A percentile compares a stretch with the other conserved stretches of the same genome.
These are phyloP conservation scores for Clitopilus hobsonii DNA, from an alignment of 768 basidiomycete genomes.

Conservation along the genomic window DNA sequence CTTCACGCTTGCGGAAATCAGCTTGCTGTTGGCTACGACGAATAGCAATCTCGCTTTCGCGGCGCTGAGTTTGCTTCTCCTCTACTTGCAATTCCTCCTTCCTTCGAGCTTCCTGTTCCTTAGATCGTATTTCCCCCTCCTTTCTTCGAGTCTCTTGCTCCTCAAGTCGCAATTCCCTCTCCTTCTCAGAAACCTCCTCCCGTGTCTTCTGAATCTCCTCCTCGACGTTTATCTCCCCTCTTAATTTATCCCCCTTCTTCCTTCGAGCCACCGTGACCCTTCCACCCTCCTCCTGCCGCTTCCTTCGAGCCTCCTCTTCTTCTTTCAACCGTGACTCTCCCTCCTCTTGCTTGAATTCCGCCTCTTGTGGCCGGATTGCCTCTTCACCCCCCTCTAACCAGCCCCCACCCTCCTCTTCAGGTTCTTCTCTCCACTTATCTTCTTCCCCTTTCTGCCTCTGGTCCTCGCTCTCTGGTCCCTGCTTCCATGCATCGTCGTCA, in stretches of 20 bases:
- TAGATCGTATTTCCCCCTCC: slow-evolving; percentile 19
- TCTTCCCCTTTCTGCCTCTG: slow-evolving; percentile 6
- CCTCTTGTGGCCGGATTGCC: no score
- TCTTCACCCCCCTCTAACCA: slow-evolving; percentile 8
- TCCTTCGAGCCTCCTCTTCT: no score
- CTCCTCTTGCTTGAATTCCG: no score
- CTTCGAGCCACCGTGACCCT: background rate
- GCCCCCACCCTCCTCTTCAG: slow-evolving; percentile 6
- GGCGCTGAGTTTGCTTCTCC: slow-evolving; percentile 24
- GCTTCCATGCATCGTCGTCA: slow-evolving; percentile 1
- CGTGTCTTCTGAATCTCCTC: slow-evolving; percentile 17
- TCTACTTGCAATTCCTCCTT: slow-evolving; percentile 21
- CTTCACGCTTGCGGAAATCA: slow-evolving; percentile 38
- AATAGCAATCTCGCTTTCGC: slow-evolving; percentile 22
- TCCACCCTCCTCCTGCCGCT: background rate
- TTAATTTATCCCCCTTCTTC: background rate
- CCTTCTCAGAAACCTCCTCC: slow-evolving; percentile 23
- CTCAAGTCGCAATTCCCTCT: slow-evolving; percentile 16
- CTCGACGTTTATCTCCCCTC: slow-evolving; percentile 3
- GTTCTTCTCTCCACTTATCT: slow-evolving; percentile 8
- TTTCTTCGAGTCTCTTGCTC: slow-evolving; percentile 18
- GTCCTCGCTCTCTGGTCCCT: slow-evolving; percentile 8
- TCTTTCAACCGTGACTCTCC: no score
- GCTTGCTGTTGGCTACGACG: slow-evolving; percentile 24
- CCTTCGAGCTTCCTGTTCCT: slow-evolving; percentile 16